Evolutionary conservation across 768 basidiomycete genomes (phyloP).

Genomic region (Chalciporus piperatus): DNA sequence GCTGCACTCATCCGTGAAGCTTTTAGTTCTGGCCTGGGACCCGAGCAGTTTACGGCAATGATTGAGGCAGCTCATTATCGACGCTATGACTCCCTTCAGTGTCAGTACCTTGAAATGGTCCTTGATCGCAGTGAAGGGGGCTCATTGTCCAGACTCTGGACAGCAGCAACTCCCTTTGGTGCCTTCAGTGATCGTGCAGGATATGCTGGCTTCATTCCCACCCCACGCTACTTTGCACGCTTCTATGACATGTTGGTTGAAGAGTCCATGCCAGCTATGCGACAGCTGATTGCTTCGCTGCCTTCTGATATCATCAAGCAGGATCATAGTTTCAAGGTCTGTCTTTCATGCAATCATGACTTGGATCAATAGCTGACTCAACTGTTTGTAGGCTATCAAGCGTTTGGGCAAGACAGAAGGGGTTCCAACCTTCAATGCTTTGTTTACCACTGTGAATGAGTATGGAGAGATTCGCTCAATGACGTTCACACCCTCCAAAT

Average conservation of each 20-base stretch:
- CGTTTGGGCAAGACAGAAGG: background rate
- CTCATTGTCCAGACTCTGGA: background rate
- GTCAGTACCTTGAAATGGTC: background rate
- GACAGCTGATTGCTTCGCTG: background rate
- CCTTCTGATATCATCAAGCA: background rate
- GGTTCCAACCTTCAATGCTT: background rate
- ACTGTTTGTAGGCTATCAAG: background rate
- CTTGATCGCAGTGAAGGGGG: background rate
- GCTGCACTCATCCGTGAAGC: background rate
- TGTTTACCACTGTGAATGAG: background rate
- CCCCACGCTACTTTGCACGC: background rate
- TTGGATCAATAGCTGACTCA: no score
- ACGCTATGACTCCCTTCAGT: background rate
- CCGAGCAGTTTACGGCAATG: background rate
- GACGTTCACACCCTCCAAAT: background rate
- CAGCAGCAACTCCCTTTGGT: background rate
- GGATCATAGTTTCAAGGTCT: background rate
- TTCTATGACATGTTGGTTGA: background rate
- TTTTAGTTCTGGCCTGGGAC: background rate
- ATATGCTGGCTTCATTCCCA: background rate
- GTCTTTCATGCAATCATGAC: background rate
- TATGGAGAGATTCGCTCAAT: background rate
- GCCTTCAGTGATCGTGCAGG: background rate
- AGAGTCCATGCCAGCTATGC: background rate
- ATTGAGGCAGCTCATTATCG: background rate